Conservation (phyloP, 139 green algal species). For the Closterium sp. region DNA sequence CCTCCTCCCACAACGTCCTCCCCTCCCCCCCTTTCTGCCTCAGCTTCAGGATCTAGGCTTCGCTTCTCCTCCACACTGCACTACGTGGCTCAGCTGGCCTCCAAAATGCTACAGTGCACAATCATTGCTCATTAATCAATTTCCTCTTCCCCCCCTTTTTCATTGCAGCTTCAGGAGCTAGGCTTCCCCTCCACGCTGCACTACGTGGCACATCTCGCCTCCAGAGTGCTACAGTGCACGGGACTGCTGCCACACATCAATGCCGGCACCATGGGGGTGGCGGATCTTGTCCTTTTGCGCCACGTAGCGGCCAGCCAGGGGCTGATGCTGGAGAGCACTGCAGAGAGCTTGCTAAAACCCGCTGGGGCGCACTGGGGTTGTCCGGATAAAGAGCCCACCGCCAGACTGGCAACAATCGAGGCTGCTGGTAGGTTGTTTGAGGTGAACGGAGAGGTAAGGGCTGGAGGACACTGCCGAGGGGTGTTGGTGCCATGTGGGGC, state of each 20-base stretch:
- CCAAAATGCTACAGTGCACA: slow-evolving; percentile 62
- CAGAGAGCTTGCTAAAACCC: not conserved
- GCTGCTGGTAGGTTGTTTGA: slow-evolving; percentile 6
- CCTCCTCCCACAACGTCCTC: too few species aligned
- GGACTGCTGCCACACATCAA: slow-evolving; percentile 85
- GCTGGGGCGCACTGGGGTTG: slow-evolving; percentile 72
- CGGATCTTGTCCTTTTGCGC: slow-evolving; percentile 51
- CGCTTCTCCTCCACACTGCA: slow-evolving; percentile 65
- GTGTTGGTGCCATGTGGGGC: slow-evolving; percentile 61
- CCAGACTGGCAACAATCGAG: slow-evolving; percentile 63
- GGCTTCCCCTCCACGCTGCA: slow-evolving; percentile 64
- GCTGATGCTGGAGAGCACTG: slow-evolving; percentile 80
- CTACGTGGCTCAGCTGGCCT: slow-evolving; percentile 63
- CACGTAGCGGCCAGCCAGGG: slow-evolving; percentile 73
- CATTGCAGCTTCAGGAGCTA: not conserved
- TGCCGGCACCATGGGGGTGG: slow-evolving; percentile 67
- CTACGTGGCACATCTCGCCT: slow-evolving; percentile 63
- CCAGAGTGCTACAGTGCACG: slow-evolving; percentile 61
- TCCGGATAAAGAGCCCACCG: slow-evolving; percentile 73
- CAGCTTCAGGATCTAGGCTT: not conserved
- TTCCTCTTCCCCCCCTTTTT: too few species aligned
- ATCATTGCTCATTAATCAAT: too few species aligned
- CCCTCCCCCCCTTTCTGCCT: too few species aligned
- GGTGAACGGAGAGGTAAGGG: too few species aligned
- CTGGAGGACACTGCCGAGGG: slow-evolving; percentile 23